Evolutionary conservation across 768 basidiomycete species (phyloP), one percentile per base, ranked within the genome.

Genomic region (Boletus subcaerulescens): DNA sequence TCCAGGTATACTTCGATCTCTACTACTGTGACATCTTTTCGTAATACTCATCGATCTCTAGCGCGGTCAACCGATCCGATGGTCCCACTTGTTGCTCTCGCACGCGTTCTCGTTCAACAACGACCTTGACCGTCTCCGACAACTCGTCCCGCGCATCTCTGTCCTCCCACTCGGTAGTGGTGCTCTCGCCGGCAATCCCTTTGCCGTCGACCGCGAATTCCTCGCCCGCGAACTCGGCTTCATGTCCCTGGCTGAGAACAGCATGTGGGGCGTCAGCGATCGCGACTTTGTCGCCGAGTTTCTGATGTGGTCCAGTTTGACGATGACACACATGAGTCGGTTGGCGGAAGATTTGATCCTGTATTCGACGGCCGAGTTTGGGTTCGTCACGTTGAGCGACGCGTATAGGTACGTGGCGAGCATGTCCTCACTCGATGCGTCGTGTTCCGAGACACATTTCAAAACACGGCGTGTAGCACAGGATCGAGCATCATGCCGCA

Each of bases 401-500:
- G 97, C 97, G 5, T 99, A 99, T 73, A 93, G 91, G 95, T 93
- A 51, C 50, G 79, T 67, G n/a, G n/a, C n/a, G n/a, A n/a, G n/a
- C n/a, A n/a, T n/a, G 45, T 29, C 40, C 10, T 14, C 9, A 2
- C 22, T 22, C 46, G 15, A 11, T 10, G 20, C 4, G 17, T 50
- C 47, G 36, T 12, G 22, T 32, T 31, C n/a, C n/a, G 7, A 17
- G 15, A 12, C n/a, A 24, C 3, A n/a, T 5, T 5, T 45, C 47
- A 55, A 40, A 53, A 45, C 18, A 35, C n/a, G 6, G 8, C 2
- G 24, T 39, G 10, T 60, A 98, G 94, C 68, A 99, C 97, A 42
- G 97, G 97, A 8, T 98, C 95, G 39, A 98, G 95, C 61, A 98
- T 99, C 69, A 99, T 99, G 97, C 97, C 97, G 6, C 97, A 98